Percentiles rank a stretch among this genome's conserved stretches.
Conservation (phyloP, 768 basidiomycete genomes). For the Tricholoma sp. region DNA sequence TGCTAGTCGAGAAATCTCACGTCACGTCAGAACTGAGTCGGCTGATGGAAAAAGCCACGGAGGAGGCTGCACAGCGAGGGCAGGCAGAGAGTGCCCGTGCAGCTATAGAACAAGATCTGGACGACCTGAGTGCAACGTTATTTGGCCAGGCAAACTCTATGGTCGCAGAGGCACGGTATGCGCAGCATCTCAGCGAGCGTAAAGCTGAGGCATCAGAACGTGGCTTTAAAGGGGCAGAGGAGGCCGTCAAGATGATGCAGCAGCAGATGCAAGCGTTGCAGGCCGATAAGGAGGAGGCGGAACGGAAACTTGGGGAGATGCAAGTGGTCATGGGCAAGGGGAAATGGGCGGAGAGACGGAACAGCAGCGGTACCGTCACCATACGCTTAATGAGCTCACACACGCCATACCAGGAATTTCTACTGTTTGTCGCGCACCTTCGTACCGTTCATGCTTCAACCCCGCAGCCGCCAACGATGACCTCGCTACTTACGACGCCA, state of each 20-base stretch:
- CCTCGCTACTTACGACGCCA: constrained; percentile 70
- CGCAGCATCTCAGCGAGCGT: constrained; percentile 57
- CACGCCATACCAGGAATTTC: constrained; percentile 75
- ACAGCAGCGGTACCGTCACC: constrained; percentile 24
- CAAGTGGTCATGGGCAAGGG: constrained; percentile 57
- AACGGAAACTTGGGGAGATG: constrained; percentile 47
- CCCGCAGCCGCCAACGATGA: constrained; percentile 58
- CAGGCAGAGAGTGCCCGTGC: constrained; percentile 80
- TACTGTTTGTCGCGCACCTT: constrained; percentile 72
- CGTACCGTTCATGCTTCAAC: constrained; percentile 63
- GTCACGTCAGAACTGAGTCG: constrained; percentile 90
- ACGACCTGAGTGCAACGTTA: constrained; percentile 85
- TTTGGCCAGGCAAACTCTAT: constrained; percentile 95
- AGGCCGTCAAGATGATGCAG: constrained; percentile 81
- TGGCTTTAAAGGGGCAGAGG: constrained; percentile 79
- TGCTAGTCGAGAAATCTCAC: constrained; percentile 87
- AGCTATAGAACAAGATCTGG: constrained; percentile 90
- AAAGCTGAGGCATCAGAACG: constrained; percentile 74
- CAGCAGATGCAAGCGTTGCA: constrained; percentile 75
- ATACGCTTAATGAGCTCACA: constrained; percentile 61
- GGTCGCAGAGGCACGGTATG: constrained; percentile 91
- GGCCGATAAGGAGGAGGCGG: constrained; percentile 59
- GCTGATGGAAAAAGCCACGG: constrained; percentile 91
- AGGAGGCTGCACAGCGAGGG: constrained; percentile 87
- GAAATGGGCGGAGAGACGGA: constrained; percentile 53